Evolutionary conservation across 441 rosid species (phyloP).

Genomic region (Gossypium davidsonii): DNA sequence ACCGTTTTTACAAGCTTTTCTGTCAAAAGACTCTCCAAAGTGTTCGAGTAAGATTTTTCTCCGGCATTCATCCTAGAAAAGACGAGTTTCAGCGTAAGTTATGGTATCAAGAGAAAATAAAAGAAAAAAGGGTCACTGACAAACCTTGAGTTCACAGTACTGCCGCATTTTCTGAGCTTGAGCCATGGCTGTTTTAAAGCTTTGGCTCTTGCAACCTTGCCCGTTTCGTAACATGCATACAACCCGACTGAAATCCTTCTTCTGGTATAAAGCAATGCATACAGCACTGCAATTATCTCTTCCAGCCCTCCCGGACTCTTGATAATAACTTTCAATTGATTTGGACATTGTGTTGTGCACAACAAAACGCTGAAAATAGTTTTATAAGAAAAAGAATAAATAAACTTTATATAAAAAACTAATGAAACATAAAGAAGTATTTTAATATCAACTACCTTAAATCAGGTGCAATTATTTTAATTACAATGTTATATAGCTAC

Average conservation of each 20-base stretch:
- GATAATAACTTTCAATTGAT: constrained; percentile 89
- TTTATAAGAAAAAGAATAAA: neutral
- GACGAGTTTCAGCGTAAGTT: constrained; percentile 7
- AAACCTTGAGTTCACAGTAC: constrained; percentile 90
- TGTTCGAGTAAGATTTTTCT: constrained; percentile 73
- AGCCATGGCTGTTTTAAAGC: constrained; percentile 77
- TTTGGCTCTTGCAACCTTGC: constrained; percentile 53
- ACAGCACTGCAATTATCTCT: constrained; percentile 66
- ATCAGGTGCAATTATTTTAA: neutral
- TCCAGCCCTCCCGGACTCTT: constrained; percentile 97
- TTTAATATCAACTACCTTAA: constrained; percentile 3
- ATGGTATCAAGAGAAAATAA: neutral
- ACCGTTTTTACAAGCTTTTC: constrained; percentile 54
- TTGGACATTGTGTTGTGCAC: constrained; percentile 88
- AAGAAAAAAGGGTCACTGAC: neutral
- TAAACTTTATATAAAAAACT: neutral
- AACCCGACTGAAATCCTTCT: constrained; percentile 92
- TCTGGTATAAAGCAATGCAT: constrained; percentile 78
- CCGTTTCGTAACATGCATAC: constrained; percentile 90
- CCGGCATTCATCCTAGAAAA: constrained; percentile 65
- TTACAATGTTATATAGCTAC: neutral
- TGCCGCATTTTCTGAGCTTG: constrained; percentile 86
- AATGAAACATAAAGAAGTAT: neutral
- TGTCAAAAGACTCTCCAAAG: constrained; percentile 76
- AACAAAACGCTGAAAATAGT: constrained; percentile 64